Conservation (phyloP, 345 rosid species). For the Lepidium sativum region DNA sequence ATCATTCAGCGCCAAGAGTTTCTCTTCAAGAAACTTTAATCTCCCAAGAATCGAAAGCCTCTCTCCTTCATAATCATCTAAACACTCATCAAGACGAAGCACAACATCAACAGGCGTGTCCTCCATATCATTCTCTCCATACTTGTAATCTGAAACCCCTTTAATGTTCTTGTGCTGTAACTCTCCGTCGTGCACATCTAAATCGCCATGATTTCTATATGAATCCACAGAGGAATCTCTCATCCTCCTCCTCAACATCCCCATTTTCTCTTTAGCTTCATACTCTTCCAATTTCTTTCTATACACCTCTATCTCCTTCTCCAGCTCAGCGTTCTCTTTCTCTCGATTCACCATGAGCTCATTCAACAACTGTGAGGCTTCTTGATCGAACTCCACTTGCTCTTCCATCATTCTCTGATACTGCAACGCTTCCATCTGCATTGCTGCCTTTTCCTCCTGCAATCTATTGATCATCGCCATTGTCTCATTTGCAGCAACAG, state of each 20-base stretch:
- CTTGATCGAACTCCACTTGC: slow-evolving; percentile 91
- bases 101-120: slow-evolving; percentile 73
- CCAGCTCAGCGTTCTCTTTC: slow-evolving; percentile 69
- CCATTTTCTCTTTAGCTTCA: slow-evolving; percentile 57
- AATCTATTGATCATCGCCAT: slow-evolving; percentile 99
- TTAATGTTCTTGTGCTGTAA: slow-evolving; percentile 32
- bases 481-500: slow-evolving; percentile 81
- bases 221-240: slow-evolving; percentile 52
- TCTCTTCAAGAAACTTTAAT: slow-evolving; percentile 84
- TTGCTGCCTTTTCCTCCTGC: slow-evolving; percentile 95
- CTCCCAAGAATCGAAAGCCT: slow-evolving; percentile 79
- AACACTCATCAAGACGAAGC: slow-evolving; percentile 63
- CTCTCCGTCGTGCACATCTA: slow-evolving; percentile 50
- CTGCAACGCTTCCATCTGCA: slow-evolving; percentile 99
- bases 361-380: slow-evolving; percentile 84
- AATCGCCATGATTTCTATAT: slow-evolving; percentile 35
- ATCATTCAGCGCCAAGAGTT: slow-evolving; percentile 43
- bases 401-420: slow-evolving; percentile 99
- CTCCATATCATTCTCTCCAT: slow-evolving; percentile 25
- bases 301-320: slow-evolving; percentile 60
- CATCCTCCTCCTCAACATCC: slow-evolving; percentile 43
- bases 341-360: slow-evolving; percentile 79
- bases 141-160: slow-evolving; percentile 8
- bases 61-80: slow-evolving; percentile 72
- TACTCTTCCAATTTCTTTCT: slow-evolving; percentile 58